Base-by-base conservation (phyloP, 352 stramenopile species). In the Phytophthora sojae region DNA sequence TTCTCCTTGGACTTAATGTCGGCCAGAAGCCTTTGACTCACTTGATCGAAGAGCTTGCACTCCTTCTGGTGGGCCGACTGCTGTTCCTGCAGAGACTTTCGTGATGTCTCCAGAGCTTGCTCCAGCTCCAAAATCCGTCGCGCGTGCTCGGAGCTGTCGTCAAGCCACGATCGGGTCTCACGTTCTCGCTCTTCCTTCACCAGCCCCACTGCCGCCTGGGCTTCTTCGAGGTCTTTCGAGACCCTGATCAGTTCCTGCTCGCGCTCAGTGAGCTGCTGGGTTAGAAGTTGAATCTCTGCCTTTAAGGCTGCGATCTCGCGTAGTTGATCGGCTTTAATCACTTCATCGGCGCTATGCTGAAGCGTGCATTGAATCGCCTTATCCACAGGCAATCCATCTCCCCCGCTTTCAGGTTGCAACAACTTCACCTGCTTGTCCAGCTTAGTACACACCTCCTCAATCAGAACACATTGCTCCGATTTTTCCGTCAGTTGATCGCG, bases 351-450 rank as follows among this genome's bases (percentile, higher is more conserved):
- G n/a, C 30, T 57, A 32, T 51, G 44, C 25, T 76, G 45, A 11
- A 77, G 42, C 17, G 37, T 14, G 52, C 64, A 74, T 42, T 77
- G 70, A 6, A 49, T 62, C 37, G 32, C 53, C 54, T 53, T 29
- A 26, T 76, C 58, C 11, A 73, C 54, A 17, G 58, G 6, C 7
- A 42, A 12, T 12, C 50, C 30, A 5, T 12, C n/a, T n/a, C 54
- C 25, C 6, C 61, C 58, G 6, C 53, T 73, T 39, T 75, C 58
- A 8, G 12, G 26, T 17, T 57, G 55, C 17, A 69, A 9, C n/a
- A 30, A 29, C 3, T 35, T 57, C 39, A 74, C 21, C 17, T 76
- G 64, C 4, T 63, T 72, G 35, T 80, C 50, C 44, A 78, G 23
- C 25, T 67, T 64, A 3, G 52, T 54, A 21, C 57, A 67, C 6